A percentile compares a stretch with the other conserved stretches of the same genome.
These are phyloP conservation scores for Mycosphaerelloides madeirae DNA, from an alignment of 2,329 filamentous ascomycete species.

Conservation along the genomic window DNA sequence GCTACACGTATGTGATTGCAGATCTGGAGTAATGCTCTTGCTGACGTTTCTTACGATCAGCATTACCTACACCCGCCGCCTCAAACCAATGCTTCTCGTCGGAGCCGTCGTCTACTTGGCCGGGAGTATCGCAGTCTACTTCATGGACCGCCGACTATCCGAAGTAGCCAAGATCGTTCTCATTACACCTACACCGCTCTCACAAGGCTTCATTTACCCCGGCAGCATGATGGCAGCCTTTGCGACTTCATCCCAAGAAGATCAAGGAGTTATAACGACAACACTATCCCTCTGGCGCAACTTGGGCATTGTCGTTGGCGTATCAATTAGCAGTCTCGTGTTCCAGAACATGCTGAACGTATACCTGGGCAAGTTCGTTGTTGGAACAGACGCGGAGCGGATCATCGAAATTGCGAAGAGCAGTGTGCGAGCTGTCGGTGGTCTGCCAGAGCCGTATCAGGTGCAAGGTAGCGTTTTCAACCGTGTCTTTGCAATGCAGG, in stretches of 20 bases:
- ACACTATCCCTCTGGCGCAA: slow-evolving; percentile 69
- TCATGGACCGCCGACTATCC: slow-evolving; percentile 41
- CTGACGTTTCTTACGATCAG: too few species aligned
- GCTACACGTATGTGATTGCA: slow-evolving; percentile 39
- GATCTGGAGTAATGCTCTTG: slow-evolving; percentile 41
- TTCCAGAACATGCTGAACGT: slow-evolving; percentile 65
- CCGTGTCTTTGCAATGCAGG: neutral
- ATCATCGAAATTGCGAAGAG: slow-evolving; percentile 48
- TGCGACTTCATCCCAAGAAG: slow-evolving; percentile 39
- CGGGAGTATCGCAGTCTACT: slow-evolving; percentile 35
- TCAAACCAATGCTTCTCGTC: slow-evolving; percentile 39
- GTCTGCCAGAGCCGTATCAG: slow-evolving; percentile 43
- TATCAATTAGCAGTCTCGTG: slow-evolving; percentile 65
- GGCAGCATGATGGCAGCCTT: slow-evolving; percentile 45
- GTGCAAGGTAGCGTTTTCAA: slow-evolving; percentile 38
- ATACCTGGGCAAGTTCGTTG: slow-evolving; percentile 57
- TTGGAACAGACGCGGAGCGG: slow-evolving; percentile 53
- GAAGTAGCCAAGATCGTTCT: slow-evolving; percentile 41
- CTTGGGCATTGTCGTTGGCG: slow-evolving; percentile 68
- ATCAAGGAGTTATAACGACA: slow-evolving; percentile 52
- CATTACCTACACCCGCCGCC: slow-evolving; percentile 41
- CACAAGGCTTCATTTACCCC: slow-evolving; percentile 45
- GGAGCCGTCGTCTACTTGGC: slow-evolving; percentile 34
- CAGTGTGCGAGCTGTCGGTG: slow-evolving; percentile 46
- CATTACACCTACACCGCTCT: slow-evolving; percentile 37